Evolutionary conservation across 2,329 filamentous ascomycete species (phyloP), one percentile per base, ranked within the genome.

Genomic region (Helotiales sp.): DNA sequence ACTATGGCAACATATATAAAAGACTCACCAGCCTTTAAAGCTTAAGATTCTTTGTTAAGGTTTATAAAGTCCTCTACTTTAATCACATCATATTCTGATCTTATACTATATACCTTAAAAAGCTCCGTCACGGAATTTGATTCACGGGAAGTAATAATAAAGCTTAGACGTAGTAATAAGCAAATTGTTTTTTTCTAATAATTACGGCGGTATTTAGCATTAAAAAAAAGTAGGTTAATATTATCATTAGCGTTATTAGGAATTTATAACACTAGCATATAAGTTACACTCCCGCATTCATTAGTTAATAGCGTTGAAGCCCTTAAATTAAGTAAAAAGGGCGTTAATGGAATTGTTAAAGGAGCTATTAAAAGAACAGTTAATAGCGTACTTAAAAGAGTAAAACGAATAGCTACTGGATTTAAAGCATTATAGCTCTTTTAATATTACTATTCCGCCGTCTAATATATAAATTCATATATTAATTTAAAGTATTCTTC

Each of bases 271-370:
- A 68, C 66, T 63, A 20, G 59, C 15, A 52, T 67, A 60, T 67
- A 26, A 63, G 60, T 67, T 45, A 52, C 60, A 47, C 60, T 67
- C 52, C 43, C 60, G 60, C 28, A 67, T 63, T 8, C 60, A 58
- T 68, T 49, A 32, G 58, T 68, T 63, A 68, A 63, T 68, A 43
- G 63, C n/a, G 63, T 68, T 63, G 28, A 68, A 66, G 34, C 59
- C 43, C 63, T 68, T 34, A 52, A 68, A 63, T 66, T 63, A n/a
- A 68, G 40, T 68, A 26, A 66, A 63, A 50, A 63, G n/a, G 63
- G 62, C 47, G 52, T 68, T 68, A 37, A 65, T 37, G 30, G 49
- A 63, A 58, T n/a, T n/a, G n/a, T n/a, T n/a, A n/a, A n/a, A n/a
- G n/a, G n/a, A n/a, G n/a, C 66, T 34, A 62, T 68, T 55, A 55